A percentile compares a stretch with the other conserved stretches of the same genome.
Evolutionary conservation across 805 yeast species (phyloP).

Genomic region (Torulaspora gathmanii): DNA sequence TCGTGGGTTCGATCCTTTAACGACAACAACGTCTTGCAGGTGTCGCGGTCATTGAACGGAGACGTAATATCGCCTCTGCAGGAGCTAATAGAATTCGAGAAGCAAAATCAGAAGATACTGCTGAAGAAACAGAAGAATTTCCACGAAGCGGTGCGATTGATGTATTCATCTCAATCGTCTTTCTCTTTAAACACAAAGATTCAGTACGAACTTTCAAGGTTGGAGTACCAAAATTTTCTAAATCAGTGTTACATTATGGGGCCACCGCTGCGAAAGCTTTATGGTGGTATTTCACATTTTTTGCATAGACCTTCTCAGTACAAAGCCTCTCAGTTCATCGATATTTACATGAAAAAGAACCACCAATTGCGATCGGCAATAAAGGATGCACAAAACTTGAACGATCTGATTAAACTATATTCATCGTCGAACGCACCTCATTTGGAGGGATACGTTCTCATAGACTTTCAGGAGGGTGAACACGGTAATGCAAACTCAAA

Average conservation of each 20-base stretch:
- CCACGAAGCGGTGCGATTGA: constrained; percentile 14
- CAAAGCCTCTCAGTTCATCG: constrained; percentile 2
- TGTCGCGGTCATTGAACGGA: constrained; percentile 1
- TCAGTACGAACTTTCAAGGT: constrained; percentile 16
- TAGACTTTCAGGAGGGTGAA: neutral
- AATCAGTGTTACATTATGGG: constrained; percentile 9
- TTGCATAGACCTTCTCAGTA: neutral
- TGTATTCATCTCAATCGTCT: constrained; percentile 10
- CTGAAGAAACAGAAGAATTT: constrained; percentile 12
- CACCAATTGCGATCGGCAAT: constrained; percentile 4
- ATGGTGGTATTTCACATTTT: constrained; percentile 1
- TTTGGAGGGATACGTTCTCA: neutral
- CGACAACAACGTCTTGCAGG: neutral
- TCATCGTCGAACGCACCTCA: constrained; percentile 1
- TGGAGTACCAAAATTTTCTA: constrained; percentile 15
- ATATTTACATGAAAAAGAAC: neutral
- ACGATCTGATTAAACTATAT: constrained; percentile 2
- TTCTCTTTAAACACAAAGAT: constrained; percentile 7
- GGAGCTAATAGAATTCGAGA: constrained; percentile 5
- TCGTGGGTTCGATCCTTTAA: constrained; percentile 2
- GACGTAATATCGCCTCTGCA: constrained; percentile 8
- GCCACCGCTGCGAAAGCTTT: constrained; percentile 7
- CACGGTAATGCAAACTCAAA: neutral
- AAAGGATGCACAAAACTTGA: constrained; percentile 2
- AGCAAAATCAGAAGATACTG: constrained; percentile 8